phyloP scores from a whole-genome alignment of 1,139 yeast species.

The Suhomyces terraborum region DNA sequence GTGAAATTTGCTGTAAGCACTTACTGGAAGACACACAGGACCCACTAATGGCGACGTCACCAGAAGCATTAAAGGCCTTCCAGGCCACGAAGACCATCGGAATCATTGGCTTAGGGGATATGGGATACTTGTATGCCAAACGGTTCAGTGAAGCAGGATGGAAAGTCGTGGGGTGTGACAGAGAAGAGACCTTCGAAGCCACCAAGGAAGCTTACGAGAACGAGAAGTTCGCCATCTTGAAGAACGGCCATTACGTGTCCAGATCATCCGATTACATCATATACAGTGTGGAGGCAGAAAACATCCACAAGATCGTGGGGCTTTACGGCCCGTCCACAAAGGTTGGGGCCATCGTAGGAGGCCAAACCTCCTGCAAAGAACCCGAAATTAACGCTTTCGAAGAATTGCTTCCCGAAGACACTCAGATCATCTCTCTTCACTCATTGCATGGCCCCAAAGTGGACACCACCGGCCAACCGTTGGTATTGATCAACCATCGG shows the following conservation, averaged over 20 bases:
- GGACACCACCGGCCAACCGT: conserved; percentile 86
- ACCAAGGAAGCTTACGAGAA: conserved; percentile 44
- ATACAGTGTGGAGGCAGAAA: conserved; percentile 89
- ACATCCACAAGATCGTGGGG: conserved; percentile 68
- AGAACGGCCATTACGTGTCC: conserved; percentile 82
- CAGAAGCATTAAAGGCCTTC: conserved; percentile 2
- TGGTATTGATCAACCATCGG: conserved; percentile 79
- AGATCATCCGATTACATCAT: conserved; percentile 78
- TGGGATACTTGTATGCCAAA: conserved; percentile 88
- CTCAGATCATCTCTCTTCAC: conserved; percentile 81
- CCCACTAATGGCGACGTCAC: neutral
- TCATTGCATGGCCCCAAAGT: conserved; percentile 95
- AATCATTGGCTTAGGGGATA: conserved; percentile 93
- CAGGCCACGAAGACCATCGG: conserved; percentile 60
- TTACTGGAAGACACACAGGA: neutral
- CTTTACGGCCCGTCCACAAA: conserved; percentile 86
- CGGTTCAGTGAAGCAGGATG: conserved; percentile 82
- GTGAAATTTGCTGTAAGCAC: too few relatives aligned
- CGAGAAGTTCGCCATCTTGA: conserved; percentile 54
- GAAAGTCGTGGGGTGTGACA: conserved; percentile 89
- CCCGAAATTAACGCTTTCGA: conserved; percentile 92
- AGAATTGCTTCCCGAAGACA: conserved; percentile 68
- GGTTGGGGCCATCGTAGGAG: conserved; percentile 91
- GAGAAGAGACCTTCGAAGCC: conserved; percentile 62
- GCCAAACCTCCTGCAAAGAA: conserved; percentile 93